Conservation (phyloP, 768 basidiomycete genomes). For the Mycena vitilis region DNA sequence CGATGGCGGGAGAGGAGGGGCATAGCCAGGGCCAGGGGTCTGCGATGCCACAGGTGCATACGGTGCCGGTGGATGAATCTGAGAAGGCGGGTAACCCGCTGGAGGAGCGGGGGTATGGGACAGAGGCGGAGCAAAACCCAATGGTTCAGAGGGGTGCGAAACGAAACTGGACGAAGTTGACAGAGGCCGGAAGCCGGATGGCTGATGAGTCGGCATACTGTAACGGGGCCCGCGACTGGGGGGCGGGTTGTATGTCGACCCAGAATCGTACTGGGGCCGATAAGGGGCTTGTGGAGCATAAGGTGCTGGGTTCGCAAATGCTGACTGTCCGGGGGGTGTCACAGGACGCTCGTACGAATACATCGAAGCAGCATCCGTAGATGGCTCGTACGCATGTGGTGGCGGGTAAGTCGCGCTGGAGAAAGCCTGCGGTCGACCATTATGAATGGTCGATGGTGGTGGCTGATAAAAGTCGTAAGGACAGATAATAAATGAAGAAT, state of each 20-base stretch:
- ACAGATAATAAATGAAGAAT: neutral
- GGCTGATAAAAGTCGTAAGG: slow-evolving; percentile 1
- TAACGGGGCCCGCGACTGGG: slow-evolving; percentile 68
- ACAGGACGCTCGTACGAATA: slow-evolving; percentile 55
- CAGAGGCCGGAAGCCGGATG: slow-evolving; percentile 78
- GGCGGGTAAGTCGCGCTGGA: slow-evolving; percentile 42
- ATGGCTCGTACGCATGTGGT: slow-evolving; percentile 55
- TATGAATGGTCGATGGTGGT: slow-evolving; percentile 17
- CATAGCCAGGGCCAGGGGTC: slow-evolving; percentile 40
- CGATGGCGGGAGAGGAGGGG: slow-evolving; percentile 42
- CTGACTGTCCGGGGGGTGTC: slow-evolving; percentile 50
- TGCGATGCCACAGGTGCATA: slow-evolving; percentile 46
- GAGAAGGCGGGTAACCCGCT: slow-evolving; percentile 47
- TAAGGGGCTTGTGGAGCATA: slow-evolving; percentile 51
- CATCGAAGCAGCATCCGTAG: slow-evolving; percentile 44
- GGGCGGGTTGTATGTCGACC: slow-evolving; percentile 49
- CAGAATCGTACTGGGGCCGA: slow-evolving; percentile 42
- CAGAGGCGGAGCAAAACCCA: slow-evolving; percentile 50
- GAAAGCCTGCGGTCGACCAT: slow-evolving; percentile 32
- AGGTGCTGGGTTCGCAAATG: no score
- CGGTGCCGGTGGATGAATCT: slow-evolving; percentile 46
- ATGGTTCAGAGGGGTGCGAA: slow-evolving; percentile 51
- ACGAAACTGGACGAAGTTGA: slow-evolving; percentile 52
- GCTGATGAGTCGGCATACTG: slow-evolving; percentile 70
- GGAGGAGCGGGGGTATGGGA: slow-evolving; percentile 56